A percentile compares a stretch with the other conserved stretches of the same genome.
Evolutionary conservation across 345 rosid genomes (phyloP).

Genomic region (Orychophragmus violaceus): DNA sequence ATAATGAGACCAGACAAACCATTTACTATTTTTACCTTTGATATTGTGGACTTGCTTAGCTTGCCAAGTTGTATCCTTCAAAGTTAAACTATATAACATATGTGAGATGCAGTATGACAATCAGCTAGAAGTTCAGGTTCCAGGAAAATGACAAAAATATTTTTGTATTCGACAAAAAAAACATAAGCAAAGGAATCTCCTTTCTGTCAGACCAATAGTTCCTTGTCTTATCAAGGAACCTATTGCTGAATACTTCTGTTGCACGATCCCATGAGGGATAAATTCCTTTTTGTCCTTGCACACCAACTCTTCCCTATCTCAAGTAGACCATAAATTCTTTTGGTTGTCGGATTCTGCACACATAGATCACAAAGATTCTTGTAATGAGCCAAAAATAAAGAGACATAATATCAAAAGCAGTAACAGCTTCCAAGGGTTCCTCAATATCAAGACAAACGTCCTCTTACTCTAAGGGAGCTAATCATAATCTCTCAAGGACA

Average conservation of each 20-base stretch:
- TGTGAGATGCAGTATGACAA: background rate
- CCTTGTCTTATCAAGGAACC: slow-evolving; percentile 63
- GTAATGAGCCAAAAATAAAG: background rate
- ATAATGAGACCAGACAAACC: background rate
- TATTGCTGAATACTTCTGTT: slow-evolving; percentile 44
- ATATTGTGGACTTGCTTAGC: slow-evolving; percentile 72
- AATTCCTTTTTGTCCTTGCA: slow-evolving; percentile 70
- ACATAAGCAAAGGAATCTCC: no score
- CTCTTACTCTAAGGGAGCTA: background rate
- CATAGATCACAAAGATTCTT: background rate
- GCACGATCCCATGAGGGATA: slow-evolving; percentile 48
- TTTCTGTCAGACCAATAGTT: slow-evolving; percentile 58
- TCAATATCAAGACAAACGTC: background rate
- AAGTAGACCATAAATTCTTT: slow-evolving; percentile 54
- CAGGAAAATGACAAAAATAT: no score
- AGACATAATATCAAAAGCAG: background rate
- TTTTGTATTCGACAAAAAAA: no score
- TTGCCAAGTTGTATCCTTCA: slow-evolving; percentile 76
- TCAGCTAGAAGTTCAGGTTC: no score
- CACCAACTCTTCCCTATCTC: slow-evolving; percentile 96
- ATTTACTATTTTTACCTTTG: slow-evolving; percentile 17
- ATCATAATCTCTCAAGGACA: slow-evolving; percentile 6
- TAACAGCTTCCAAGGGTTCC: background rate
- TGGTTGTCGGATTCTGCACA: slow-evolving; percentile 67
- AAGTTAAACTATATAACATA: no score